Percentiles rank a stretch among this genome's conserved stretches.
phyloP scores from a whole-genome alignment of 495 filamentous ascomycete species.

The Penicillium fimorum region DNA sequence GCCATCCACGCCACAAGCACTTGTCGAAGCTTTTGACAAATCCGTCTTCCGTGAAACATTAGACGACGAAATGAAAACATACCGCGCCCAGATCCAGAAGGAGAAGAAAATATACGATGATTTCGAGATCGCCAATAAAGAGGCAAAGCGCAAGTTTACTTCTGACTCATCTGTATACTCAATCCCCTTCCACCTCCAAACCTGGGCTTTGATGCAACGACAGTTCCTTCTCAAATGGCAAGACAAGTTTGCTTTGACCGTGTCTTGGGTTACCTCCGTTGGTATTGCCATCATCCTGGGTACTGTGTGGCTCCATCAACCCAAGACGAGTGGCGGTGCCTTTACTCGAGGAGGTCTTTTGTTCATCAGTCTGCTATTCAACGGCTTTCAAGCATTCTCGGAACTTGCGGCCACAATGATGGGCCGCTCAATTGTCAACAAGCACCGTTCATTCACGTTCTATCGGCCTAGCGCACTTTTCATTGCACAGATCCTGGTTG shows the following conservation, averaged over 20 bases:
- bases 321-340: conserved; percentile 63
- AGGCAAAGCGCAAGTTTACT: conserved; percentile 71
- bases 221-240: conserved; percentile 85
- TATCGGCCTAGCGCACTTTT: conserved; percentile 76
- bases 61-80: conserved; percentile 64
- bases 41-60: conserved; percentile 58
- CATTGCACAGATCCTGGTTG: conserved; percentile 78
- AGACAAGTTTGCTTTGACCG: conserved; percentile 70
- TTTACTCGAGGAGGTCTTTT: conserved; percentile 76
- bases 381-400: conserved; percentile 74
- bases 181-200: conserved; percentile 73
- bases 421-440: conserved; percentile 72
- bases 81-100: conserved; percentile 56
- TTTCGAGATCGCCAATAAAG: conserved; percentile 71
- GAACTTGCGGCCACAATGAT: conserved; percentile 71
- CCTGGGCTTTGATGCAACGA: conserved; percentile 78
- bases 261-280: conserved; percentile 74
- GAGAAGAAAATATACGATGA: conserved; percentile 68
- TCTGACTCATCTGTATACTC: conserved; percentile 71
- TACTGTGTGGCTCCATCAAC: conserved; percentile 72
- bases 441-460: conserved; percentile 76
- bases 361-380: conserved; percentile 75
- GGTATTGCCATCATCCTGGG: conserved; percentile 75
- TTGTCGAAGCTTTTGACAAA: conserved; percentile 65
- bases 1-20: conserved; percentile 61